These are phyloP conservation scores for Telopea speciosissima DNA, from an alignment of 177 flowering plant species.

Conservation along the genomic window DNA sequence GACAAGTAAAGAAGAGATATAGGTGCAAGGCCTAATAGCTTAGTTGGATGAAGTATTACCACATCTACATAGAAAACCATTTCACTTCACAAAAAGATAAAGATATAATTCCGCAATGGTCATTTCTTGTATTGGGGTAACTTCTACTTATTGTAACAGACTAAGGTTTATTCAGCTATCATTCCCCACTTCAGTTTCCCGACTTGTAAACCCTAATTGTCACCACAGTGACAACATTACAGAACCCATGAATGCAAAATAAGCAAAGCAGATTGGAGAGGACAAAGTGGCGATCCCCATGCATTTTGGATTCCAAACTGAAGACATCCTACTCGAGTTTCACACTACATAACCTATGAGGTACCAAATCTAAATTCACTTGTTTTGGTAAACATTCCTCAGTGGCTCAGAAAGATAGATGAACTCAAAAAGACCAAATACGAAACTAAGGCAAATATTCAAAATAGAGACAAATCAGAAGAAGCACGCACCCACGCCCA, in stretches of 20 bases:
- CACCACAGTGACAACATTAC: neutral
- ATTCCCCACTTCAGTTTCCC: neutral
- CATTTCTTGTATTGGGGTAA: no score
- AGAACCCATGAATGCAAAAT: neutral
- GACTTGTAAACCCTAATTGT: neutral
- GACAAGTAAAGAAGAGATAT: neutral
- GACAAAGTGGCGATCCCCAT: neutral
- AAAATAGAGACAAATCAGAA: constrained; percentile 2
- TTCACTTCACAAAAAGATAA: no score
- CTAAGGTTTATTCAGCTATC: neutral
- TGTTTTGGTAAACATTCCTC: no score
- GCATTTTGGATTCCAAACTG: no score
- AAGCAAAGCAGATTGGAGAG: neutral
- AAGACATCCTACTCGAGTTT: no score
- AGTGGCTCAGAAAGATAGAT: no score
- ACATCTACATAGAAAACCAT: neutral
- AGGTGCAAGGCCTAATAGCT: no score
- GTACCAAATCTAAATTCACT: neutral
- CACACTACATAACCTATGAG: neutral
- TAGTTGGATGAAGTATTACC: no score
- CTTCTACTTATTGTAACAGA: no score
- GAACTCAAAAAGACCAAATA: no score
- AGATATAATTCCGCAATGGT: no score
- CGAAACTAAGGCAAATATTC: no score
- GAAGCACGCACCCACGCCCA: constrained; percentile 65